phyloP scores from a whole-genome alignment of 441 rosid species.

The Caryocar brasiliense region DNA sequence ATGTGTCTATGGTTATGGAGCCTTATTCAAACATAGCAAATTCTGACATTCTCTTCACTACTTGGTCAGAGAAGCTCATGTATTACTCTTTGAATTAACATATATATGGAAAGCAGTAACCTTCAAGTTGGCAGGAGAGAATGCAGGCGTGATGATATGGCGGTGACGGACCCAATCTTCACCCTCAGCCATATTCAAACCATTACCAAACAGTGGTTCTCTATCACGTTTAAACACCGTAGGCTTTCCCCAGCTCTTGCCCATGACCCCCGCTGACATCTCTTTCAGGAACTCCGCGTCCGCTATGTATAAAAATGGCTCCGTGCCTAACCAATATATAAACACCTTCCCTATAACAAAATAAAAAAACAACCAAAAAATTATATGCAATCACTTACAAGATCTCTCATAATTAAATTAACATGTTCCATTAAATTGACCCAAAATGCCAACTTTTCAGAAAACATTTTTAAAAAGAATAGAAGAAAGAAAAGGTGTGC shows the following conservation, averaged over 20 bases:
- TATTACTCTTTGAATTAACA: background rate
- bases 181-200: slow-evolving; percentile 85
- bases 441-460: background rate
- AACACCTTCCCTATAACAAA: slow-evolving; percentile 71
- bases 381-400: no score
- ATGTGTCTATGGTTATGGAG: background rate
- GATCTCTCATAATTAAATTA: no score
- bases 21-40: background rate
- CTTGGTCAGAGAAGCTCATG: no score
- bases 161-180: slow-evolving; percentile 94
- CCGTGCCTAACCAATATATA: slow-evolving; percentile 87
- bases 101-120: slow-evolving; percentile 16
- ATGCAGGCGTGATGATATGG: slow-evolving; percentile 81
- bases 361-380: background rate
- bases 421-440: no score
- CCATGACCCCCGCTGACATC: slow-evolving; percentile 68
- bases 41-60: no score
- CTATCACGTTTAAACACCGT: slow-evolving; percentile 71
- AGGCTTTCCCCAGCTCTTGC: slow-evolving; percentile 96
- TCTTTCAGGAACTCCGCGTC: slow-evolving; percentile 80
- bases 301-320: slow-evolving; percentile 83
- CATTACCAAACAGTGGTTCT: slow-evolving; percentile 86
- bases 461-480: no score
- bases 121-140: slow-evolving; percentile 74
- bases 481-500: background rate